Base-by-base conservation (phyloP, 2,329 filamentous ascomycete species). In the Arthroderma sp. region DNA sequence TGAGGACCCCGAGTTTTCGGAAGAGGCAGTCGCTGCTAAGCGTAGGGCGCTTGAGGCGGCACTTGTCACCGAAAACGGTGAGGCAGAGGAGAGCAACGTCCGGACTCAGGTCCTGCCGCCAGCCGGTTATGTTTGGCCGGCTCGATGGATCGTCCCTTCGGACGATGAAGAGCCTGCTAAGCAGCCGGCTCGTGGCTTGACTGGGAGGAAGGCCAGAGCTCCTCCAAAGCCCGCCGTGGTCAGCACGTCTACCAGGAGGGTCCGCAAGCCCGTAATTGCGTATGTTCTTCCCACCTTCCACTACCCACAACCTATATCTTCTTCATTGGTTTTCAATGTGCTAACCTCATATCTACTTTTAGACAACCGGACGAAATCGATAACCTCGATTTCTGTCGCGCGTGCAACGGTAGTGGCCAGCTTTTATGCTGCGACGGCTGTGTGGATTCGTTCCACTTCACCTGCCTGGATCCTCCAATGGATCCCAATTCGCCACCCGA, bases 361-460 rank as follows among this genome's bases (percentile, higher is more conserved):
- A 47, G 40, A 27, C 44, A 43, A 38, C 32, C 47, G 32, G 49
- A 46, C 22, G 49, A 52, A 42, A 44, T 52, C 53, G 82, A 94
- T 50, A 94, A 94, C 62, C 85, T 91, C 61, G 89, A 96, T 62
- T 82, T 83, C 58, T 98, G 89, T 68, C 81, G 81, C 49, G 79
- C 86, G 38, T 98, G 91, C 66, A 78, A 81, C 57, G 83, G 83
- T 51, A 83, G 78, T 53, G 89, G 89, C 46, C 79, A 86, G 54
- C 75, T 98, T 50, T 74, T 96, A 52, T 95, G 88, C 66, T 98
- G 91, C 64, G 91, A 96, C 67, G 85, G 83, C 50, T 98, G 91
- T 66, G 77, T 81, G 49, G 79, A 85, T 53, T 85, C 88, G 4
- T 95, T 93, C 65, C 91, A 96, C 64, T 86, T 91, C 60, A 74